A percentile compares a stretch with the other conserved stretches of the same genome.
These are phyloP conservation scores for Psilocybe cyanescens DNA, from an alignment of 768 basidiomycete genomes.

Conservation along the genomic window DNA sequence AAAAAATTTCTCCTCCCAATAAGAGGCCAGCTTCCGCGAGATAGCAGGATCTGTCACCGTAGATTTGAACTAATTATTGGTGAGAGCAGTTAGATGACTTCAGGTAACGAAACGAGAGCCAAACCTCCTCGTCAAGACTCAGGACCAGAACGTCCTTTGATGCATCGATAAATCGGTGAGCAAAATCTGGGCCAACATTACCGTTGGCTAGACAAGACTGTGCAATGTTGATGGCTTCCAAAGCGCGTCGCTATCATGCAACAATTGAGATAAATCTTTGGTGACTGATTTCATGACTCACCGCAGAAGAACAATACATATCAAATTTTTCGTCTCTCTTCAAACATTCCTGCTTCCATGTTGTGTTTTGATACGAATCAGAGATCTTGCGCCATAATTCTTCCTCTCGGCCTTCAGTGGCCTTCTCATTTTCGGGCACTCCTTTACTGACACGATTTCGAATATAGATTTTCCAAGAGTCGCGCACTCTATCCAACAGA, in stretches of 20 bases:
- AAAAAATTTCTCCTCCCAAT: slow-evolving; percentile 92
- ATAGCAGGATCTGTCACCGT: slow-evolving; percentile 88
- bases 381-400: slow-evolving; percentile 58
- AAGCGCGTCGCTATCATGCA: slow-evolving; percentile 47
- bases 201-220: slow-evolving; percentile 44
- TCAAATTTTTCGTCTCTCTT: slow-evolving; percentile 90
- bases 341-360: slow-evolving; percentile 74
- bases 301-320: slow-evolving; percentile 83
- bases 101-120: background rate
- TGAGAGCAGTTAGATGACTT: slow-evolving; percentile 2
- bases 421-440: slow-evolving; percentile 53
- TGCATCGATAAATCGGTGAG: slow-evolving; percentile 66
- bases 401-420: slow-evolving; percentile 52
- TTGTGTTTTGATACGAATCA: slow-evolving; percentile 50
- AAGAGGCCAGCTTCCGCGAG: slow-evolving; percentile 78
- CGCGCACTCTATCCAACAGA: slow-evolving; percentile 58
- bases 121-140: slow-evolving; percentile 76
- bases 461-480: slow-evolving; percentile 72
- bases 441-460: slow-evolving; percentile 66
- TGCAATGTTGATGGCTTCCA: slow-evolving; percentile 57
- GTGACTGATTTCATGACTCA: slow-evolving; percentile 39
- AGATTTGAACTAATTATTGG: slow-evolving; percentile 59
- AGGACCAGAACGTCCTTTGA: slow-evolving; percentile 78
- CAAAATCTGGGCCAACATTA: slow-evolving; percentile 43
- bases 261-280: slow-evolving; percentile 16